These are phyloP conservation scores for Fraxinus sp. DNA, from an alignment of 305 asterid genomes.

Conservation along the genomic window DNA sequence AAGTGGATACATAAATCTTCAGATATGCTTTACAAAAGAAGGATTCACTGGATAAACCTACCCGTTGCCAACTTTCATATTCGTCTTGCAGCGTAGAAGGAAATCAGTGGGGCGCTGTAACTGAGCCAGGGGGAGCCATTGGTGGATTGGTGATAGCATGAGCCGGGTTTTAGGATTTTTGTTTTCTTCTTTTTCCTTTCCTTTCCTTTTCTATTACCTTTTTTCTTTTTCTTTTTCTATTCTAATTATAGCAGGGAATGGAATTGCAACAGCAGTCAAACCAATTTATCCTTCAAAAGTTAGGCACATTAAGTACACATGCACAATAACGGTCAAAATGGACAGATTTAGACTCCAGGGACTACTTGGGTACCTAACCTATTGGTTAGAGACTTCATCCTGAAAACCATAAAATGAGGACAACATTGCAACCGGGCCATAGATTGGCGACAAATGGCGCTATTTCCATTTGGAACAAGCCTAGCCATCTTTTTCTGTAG, in stretches of 20 bases:
- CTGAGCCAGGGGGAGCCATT: neutral
- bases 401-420: neutral
- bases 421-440: neutral
- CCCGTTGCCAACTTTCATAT: conserved; percentile 37
- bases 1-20: conserved; percentile 7
- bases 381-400: neutral
- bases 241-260: neutral
- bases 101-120: neutral
- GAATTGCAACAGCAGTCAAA: neutral
- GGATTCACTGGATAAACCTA: conserved; percentile 7
- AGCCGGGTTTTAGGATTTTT: neutral
- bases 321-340: neutral
- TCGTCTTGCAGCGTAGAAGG: conserved; percentile 10
- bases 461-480: neutral
- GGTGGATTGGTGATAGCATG: neutral
- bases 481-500: neutral
- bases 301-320: neutral
- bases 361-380: neutral
- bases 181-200: neutral
- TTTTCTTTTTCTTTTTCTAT: neutral
- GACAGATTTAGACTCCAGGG: neutral
- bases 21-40: conserved; percentile 3
- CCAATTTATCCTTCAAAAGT: neutral
- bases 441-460: neutral
- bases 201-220: neutral